These are phyloP conservation scores for Clonostachys solani DNA, from an alignment of 2,329 filamentous ascomycete species.

Conservation along the genomic window DNA sequence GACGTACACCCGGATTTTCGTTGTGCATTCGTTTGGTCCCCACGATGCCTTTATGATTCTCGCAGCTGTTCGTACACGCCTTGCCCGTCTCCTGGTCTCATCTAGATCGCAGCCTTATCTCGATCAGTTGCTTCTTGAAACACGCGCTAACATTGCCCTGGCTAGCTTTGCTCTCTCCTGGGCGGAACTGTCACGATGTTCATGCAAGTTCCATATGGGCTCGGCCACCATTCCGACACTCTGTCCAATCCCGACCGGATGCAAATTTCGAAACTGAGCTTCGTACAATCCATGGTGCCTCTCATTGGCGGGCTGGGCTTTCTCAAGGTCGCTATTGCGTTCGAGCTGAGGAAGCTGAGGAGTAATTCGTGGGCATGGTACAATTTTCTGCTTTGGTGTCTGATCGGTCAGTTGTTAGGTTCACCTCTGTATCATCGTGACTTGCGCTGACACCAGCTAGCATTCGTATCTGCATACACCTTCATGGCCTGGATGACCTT, in stretches of 20 bases:
- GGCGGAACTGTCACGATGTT: constrained; percentile 28
- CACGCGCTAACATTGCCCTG: neutral
- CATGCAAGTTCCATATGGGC: constrained; percentile 34
- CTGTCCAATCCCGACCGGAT: constrained; percentile 23
- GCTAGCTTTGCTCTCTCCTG: constrained; percentile 16
- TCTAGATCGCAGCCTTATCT: neutral
- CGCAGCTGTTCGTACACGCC: constrained; percentile 12
- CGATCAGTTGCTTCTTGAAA: neutral
- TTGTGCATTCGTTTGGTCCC: constrained; percentile 14
- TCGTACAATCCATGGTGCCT: constrained; percentile 39
- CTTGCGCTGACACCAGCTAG: neutral
- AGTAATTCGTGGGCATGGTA: too few species aligned
- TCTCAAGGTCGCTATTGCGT: constrained; percentile 14
- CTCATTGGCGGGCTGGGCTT: constrained; percentile 16
- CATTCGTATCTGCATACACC: neutral
- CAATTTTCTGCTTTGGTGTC: too few species aligned
- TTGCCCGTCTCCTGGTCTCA: neutral
- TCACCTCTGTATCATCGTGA: too few species aligned
- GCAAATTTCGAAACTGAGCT: constrained; percentile 32
- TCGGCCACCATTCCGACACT: constrained; percentile 37
- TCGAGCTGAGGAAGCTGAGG: constrained; percentile 11
- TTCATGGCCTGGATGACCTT: constrained; percentile 1
- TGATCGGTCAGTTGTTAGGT: too few species aligned
- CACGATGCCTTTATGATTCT: constrained; percentile 20
- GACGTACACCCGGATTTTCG: constrained; percentile 9